phyloP scores from a whole-genome alignment of 352 stramenopile species.

The Aphanomyces stellatus region DNA sequence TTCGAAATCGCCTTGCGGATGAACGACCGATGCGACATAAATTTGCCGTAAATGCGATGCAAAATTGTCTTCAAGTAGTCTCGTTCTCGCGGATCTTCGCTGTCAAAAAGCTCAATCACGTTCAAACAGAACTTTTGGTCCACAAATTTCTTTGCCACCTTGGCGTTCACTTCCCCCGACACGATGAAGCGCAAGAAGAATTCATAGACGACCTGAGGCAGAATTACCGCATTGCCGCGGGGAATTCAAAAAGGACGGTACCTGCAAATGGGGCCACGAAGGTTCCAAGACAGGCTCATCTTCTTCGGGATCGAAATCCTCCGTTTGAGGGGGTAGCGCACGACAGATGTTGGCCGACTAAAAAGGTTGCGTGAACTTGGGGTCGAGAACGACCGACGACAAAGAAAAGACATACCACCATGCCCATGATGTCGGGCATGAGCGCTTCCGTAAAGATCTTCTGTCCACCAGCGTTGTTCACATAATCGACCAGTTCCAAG shows the following conservation, averaged over 20 bases:
- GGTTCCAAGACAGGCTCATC: constrained; percentile 96
- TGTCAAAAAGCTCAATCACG: constrained; percentile 92
- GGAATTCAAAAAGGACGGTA: constrained; percentile 1
- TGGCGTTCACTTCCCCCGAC: constrained; percentile 95
- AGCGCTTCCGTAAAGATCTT: constrained; percentile 97
- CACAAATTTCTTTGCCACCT: constrained; percentile 97
- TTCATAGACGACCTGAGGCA: constrained; percentile 93
- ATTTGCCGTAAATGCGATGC: constrained; percentile 99
- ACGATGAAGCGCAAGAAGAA: constrained; percentile 99
- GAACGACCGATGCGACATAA: constrained; percentile 97
- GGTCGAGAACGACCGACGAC: neutral
- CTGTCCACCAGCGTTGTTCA: constrained; percentile 93
- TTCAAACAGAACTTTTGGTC: constrained; percentile 95
- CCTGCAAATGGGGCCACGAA: constrained; percentile 95
- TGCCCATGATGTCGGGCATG: constrained; percentile 94
- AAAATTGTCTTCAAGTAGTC: constrained; percentile 99
- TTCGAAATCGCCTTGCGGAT: constrained; percentile 98
- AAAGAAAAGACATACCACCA: constrained; percentile 49
- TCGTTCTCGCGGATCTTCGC: constrained; percentile 95
- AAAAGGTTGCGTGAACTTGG: neutral
- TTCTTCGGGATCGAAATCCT: constrained; percentile 99
- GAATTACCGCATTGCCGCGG: neutral
- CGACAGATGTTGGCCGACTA: constrained; percentile 92
- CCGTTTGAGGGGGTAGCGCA: constrained; percentile 87
- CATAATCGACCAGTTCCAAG: constrained; percentile 98